Conservation (phyloP, 1,139 yeast species). For the Groenewaldozyma sp. region DNA sequence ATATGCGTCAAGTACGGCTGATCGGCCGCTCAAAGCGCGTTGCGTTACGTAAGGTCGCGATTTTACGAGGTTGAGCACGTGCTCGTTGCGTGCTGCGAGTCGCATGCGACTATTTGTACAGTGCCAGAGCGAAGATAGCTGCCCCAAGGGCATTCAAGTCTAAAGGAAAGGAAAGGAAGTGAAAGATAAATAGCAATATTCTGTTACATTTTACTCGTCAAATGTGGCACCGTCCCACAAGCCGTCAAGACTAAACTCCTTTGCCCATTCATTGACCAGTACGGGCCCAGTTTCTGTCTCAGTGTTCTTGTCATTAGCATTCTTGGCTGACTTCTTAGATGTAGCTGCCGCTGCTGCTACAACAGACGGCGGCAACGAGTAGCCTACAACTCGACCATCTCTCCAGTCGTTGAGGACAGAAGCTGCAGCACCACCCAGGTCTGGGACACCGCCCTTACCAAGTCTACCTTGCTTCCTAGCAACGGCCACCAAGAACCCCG, state of each 20-base stretch:
- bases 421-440: slow-evolving; percentile 74
- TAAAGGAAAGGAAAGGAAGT: no score
- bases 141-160: no score
- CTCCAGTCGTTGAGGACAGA: slow-evolving; percentile 91
- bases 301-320: slow-evolving; percentile 7
- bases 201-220: no score
- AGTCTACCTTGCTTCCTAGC: slow-evolving; percentile 90
- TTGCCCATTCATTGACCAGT: slow-evolving; percentile 84
- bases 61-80: no score
- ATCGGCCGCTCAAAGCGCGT: no score
- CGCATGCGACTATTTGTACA: no score
- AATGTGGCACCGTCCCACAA: slow-evolving; percentile 36
- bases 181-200: no score
- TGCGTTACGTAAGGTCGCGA: no score
- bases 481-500: slow-evolving; percentile 81
- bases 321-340: slow-evolving; percentile 20
- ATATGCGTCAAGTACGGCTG: no score
- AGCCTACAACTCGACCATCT: slow-evolving; percentile 87
- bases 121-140: no score
- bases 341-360: slow-evolving; percentile 4
- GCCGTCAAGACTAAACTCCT: slow-evolving; percentile 87
- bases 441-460: slow-evolving; percentile 90
- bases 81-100: no score
- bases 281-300: slow-evolving; percentile 53
- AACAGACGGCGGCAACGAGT: slow-evolving; percentile 67